These are phyloP conservation scores for Coemansia sp. DNA, from an alignment of 192 early-diverging fungal genomes.

Conservation along the genomic window DNA sequence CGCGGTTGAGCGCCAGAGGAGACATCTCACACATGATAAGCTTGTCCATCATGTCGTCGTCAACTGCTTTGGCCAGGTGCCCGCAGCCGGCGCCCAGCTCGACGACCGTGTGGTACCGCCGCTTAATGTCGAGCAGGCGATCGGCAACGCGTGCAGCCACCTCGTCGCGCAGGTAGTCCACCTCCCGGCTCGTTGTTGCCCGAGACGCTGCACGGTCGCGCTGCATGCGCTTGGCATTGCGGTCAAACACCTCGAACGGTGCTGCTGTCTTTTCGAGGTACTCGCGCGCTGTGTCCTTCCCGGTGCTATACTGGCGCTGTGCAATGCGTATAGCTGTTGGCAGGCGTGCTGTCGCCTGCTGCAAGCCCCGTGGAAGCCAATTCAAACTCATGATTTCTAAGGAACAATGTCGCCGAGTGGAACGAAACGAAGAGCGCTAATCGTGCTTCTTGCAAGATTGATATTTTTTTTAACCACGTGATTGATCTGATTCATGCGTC, in stretches of 20 bases:
- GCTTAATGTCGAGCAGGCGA: conserved; percentile 89
- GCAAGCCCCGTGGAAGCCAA: neutral
- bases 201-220: conserved; percentile 70
- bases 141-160: conserved; percentile 85
- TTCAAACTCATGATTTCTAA: neutral
- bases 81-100: conserved; percentile 89
- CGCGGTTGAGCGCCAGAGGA: conserved; percentile 53
- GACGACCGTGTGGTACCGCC: conserved; percentile 78
- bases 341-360: neutral
- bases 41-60: conserved; percentile 77
- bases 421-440: too few species aligned
- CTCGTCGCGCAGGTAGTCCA: conserved; percentile 93
- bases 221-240: conserved; percentile 72
- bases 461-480: neutral
- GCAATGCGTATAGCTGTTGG: neutral
- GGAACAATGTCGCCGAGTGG: too few species aligned
- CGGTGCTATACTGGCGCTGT: conserved; percentile 9
- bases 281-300: conserved; percentile 46
- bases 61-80: conserved; percentile 80
- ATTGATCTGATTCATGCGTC: neutral
- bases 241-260: conserved; percentile 74
- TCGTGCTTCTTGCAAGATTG: too few species aligned
- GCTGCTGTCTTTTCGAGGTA: conserved; percentile 37
- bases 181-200: conserved; percentile 57
- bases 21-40: conserved; percentile 89